phyloP scores from a whole-genome alignment of 2,329 filamentous ascomycete species.

The Fusarium sp. region DNA sequence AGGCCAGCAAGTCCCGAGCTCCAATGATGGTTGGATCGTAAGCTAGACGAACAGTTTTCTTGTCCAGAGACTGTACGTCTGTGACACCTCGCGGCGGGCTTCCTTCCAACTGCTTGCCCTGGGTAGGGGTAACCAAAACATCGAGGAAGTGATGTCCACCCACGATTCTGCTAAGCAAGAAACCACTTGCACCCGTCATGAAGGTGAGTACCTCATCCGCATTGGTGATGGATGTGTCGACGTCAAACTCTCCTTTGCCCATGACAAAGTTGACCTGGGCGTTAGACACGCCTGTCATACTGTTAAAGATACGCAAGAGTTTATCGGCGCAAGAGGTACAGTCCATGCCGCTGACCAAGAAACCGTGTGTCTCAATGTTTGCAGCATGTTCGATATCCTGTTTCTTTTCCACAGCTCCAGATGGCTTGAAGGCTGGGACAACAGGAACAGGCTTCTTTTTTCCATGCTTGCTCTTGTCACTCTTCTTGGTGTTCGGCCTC shows the following conservation, averaged over 20 bases:
- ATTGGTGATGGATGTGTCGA: conserved; percentile 46
- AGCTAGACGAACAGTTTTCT: conserved; percentile 50
- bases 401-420: not conserved
- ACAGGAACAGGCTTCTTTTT: not conserved
- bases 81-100: not conserved
- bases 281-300: conserved; percentile 49
- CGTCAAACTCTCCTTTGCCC: conserved; percentile 53
- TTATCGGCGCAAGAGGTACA: conserved; percentile 56
- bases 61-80: conserved; percentile 45
- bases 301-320: conserved; percentile 48
- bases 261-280: conserved; percentile 57
- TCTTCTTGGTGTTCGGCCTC: not conserved
- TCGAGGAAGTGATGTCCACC: conserved; percentile 4
- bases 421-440: not conserved
- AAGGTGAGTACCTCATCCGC: conserved; percentile 39
- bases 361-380: not conserved
- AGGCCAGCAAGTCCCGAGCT: conserved; percentile 49
- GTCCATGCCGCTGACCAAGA: conserved; percentile 54
- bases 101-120: not conserved
- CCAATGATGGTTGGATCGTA: conserved; percentile 55
- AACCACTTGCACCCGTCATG: conserved; percentile 47
- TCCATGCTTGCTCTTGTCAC: not conserved
- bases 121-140: not conserved
- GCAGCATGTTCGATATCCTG: not conserved
- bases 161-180: conserved; percentile 43